Base-by-base conservation (phyloP, 208 protist genomes). In the Crithidia acanthocephali region DNA sequence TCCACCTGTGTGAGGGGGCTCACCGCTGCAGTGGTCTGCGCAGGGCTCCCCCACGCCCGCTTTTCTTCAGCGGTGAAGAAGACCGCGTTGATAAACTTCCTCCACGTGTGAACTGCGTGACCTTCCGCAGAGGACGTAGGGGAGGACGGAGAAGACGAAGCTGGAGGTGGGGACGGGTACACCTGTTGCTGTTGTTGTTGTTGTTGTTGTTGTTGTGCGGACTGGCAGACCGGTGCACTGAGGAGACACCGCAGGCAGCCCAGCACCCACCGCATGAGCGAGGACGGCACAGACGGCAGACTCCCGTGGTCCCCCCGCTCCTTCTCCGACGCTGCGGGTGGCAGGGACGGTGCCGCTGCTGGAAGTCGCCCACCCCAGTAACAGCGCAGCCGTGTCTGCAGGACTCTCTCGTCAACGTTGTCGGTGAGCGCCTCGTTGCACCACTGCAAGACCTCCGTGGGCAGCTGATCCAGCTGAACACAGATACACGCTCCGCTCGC, bases 251-350 rank as follows among this genome's bases (percentile, higher is more conserved):
- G 72, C 47, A 77, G 27, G 37, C 72, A 77, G 20, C 32, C 45
- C 22, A 77, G 56, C 22, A 72, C 37, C 72, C 72, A 77, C 37
- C 48, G 47, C 53, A 77, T 59, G n/a, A 77, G 65, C 35, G 64
- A 58, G 0, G 72, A 62, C 25, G 72, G 64, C 15, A 28, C 6
- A 10, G 47, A 18, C 16, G 30, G 22, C 20, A 28, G 1, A 20
- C n/a, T n/a, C 4, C 11, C 25, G 15, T 10, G 27, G 13, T 25
- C n/a, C 20, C n/a, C 22, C 5, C 37, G 16, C 16, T 25, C 33
- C 20, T 53, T 52, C 13, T 32, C 23, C 2, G 20, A 16, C 2
- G n/a, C 42, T 25, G 22, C 25, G 33, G 16, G 6, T 15, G n/a
- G 44, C 28, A 20, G 18, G 16, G 18, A 23, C 42, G 30, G 20